Evolutionary conservation across 306 rosid species (phyloP).

Genomic region (Medicago truncatula): MtrunA17r5.0-ANR NC_053043.1:41576001-41576500

Average conservation of each 20-base stretch:
- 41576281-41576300: background rate
- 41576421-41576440: constrained; percentile 1
- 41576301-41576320: background rate
- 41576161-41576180: background rate
- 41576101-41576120: background rate
- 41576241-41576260: constrained; percentile 8
- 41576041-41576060: background rate
- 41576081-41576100: constrained; percentile 39
- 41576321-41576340: background rate
- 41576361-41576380: too few relatives aligned
- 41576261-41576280: background rate
- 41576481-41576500: too few relatives aligned
- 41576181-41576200: background rate
- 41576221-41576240: background rate
- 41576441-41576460: constrained; percentile 6
- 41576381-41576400: constrained; percentile 3
- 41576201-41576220: background rate
- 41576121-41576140: too few relatives aligned
- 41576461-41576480: too few relatives aligned
- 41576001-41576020: too few relatives aligned
- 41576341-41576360: too few relatives aligned
- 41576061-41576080: background rate
- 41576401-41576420: background rate
- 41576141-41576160: too few relatives aligned
- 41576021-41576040: background rate